phyloP scores from a whole-genome alignment of 2,329 filamentous ascomycete genomes.

The Stagonosporopsis tanaceti region DNA sequence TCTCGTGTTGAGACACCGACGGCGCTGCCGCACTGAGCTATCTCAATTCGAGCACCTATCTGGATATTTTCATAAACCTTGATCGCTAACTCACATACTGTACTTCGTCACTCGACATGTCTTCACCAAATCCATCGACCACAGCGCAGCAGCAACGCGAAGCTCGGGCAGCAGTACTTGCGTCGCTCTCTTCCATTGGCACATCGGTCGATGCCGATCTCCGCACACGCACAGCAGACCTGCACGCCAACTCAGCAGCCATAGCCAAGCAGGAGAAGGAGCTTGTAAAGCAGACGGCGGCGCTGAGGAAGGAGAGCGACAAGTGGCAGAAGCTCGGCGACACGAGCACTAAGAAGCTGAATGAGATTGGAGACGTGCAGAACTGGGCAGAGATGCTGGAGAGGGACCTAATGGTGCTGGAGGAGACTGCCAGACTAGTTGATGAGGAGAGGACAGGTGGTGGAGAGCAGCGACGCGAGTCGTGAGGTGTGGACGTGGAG shows the following conservation, averaged over 20 bases:
- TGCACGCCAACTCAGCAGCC: conserved; percentile 73
- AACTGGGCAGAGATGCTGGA: conserved; percentile 87
- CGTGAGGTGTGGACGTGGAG: conserved; percentile 26
- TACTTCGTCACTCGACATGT: conserved; percentile 28
- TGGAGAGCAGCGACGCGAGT: background rate
- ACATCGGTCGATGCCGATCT: conserved; percentile 75
- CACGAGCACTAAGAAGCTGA: conserved; percentile 69
- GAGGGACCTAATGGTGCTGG: conserved; percentile 50
- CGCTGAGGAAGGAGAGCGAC: conserved; percentile 69
- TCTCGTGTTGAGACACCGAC: conserved; percentile 13
- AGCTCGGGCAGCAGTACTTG: conserved; percentile 60
- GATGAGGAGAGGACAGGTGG: conserved; percentile 34
- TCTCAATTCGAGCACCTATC: background rate
- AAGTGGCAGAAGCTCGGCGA: conserved; percentile 70
- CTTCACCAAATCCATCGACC: conserved; percentile 37
- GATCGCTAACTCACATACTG: background rate
- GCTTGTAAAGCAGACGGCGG: conserved; percentile 66
- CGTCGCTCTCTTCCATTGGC: conserved; percentile 64
- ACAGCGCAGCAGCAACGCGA: conserved; percentile 52
- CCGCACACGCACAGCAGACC: conserved; percentile 69
- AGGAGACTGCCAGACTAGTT: conserved; percentile 51
- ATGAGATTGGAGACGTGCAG: conserved; percentile 82
- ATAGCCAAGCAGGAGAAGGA: conserved; percentile 74
- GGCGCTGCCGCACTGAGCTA: conserved; percentile 13
- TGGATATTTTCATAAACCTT: background rate